These are phyloP conservation scores for Pistacia vera DNA, from an alignment of 345 rosid species.

Conservation along the genomic window DNA sequence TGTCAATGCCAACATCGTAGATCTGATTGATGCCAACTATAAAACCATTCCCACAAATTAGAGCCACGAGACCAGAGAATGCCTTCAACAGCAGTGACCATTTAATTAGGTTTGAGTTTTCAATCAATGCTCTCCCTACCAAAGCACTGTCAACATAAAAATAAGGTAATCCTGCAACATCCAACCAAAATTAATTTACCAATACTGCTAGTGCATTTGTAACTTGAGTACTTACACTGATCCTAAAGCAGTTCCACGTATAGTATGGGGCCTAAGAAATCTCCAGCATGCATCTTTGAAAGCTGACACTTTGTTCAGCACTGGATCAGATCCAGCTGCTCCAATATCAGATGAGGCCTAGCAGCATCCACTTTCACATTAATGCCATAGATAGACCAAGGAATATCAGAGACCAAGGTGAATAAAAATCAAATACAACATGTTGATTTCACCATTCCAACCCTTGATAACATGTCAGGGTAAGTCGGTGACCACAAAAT, in stretches of 20 bases:
- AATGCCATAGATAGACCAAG: conserved; percentile 15
- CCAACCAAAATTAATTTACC: conserved; percentile 11
- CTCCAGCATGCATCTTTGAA: conserved; percentile 95
- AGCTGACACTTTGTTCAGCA: conserved; percentile 51
- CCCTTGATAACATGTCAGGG: neutral
- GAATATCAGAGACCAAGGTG: conserved; percentile 16
- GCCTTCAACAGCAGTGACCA: conserved; percentile 88
- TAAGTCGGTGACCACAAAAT: neutral
- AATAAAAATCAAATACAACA: conserved; percentile 3
- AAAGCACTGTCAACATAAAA: conserved; percentile 63
- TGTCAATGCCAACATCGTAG: conserved; percentile 94
- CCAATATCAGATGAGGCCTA: conserved; percentile 79
- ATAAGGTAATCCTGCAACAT: conserved; percentile 1
- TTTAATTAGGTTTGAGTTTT: conserved; percentile 76
- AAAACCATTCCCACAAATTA: conserved; percentile 92
- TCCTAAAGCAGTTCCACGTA: conserved; percentile 91
- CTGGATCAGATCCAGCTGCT: conserved; percentile 83
- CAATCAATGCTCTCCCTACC: conserved; percentile 87
- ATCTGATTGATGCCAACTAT: conserved; percentile 99
- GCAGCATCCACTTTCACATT: conserved; percentile 34
- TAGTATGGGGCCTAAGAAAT: conserved; percentile 96
- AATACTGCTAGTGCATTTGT: neutral
- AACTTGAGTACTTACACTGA: conserved; percentile 51
- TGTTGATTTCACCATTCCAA: neutral
- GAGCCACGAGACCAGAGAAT: conserved; percentile 82